Evolutionary conservation across 345 rosid genomes (phyloP), one percentile per base, ranked within the genome.

Genomic region (Leavenworthia alabamica): DNA sequence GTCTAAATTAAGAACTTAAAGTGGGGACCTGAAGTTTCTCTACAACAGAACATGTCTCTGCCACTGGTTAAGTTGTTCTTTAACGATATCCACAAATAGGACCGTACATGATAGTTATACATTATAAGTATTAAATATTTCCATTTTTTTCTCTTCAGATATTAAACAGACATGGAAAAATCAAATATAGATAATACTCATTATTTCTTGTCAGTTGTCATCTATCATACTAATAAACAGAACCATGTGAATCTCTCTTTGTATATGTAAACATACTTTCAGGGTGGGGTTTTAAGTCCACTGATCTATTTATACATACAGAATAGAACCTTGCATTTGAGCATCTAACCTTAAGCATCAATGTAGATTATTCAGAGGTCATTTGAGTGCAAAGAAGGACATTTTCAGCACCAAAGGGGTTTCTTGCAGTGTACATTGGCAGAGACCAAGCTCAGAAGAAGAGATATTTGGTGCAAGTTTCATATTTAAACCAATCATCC

Each of bases 351-450:
- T 32, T 0, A 45, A 66, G 55, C 55, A 44, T 44, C 8, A 41
- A 43, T 41, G 23, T 6, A 7, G 12, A 42, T 11, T 41, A 6
- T n/a, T 57, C 2, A 67, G 58, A 48, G 8, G 54, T 41, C 14
- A 53, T 0, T 52, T 68, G 23, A 53, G 60, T 53, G 50, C 36
- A 28, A 58, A 48, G 51, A 67, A 31, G 39, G 24, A 4, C 23
- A 43, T 15, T 5, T 6, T 52, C 72, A 1, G 55, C 45, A 2
- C 80, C 71, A 1, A 79, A 74, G 22, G 83, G 81, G n/a, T 67
- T 72, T 52, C 44, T 79, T 32, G 82, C 72, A 0, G 82, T 79
- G 13, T 80, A 79, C 59, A 81, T 80, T 8, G 83, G 86, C 8
- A 88, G 76, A 17, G 5, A 11, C 43, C 35, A 41, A 42, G 22